Evolutionary conservation across 257 asterid genomes (phyloP).

Genomic region (Cinchona pubescens): DNA sequence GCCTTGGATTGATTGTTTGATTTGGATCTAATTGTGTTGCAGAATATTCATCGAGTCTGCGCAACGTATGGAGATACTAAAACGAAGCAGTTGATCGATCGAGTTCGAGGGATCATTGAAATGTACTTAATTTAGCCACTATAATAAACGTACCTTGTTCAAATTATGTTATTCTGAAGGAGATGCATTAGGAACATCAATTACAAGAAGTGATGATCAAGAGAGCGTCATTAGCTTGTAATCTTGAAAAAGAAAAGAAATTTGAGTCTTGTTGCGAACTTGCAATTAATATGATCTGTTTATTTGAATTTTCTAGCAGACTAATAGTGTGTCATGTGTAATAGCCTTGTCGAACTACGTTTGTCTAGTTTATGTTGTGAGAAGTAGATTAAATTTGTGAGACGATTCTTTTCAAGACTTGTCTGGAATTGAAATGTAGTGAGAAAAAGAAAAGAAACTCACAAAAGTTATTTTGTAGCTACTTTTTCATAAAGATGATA

Average conservation of each 20-base stretch:
- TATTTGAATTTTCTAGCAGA: neutral
- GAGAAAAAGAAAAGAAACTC: neutral
- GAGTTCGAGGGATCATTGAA: neutral
- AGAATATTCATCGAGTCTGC: constrained; percentile 50
- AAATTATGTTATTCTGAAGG: neutral
- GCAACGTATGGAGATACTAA: constrained; percentile 47
- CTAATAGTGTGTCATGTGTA: neutral
- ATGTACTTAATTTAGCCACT: neutral
- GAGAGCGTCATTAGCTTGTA: neutral
- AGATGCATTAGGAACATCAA: neutral
- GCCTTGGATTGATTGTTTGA: neutral
- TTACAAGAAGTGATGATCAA: neutral
- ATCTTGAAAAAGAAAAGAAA: neutral
- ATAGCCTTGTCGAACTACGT: neutral
- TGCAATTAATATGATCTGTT: neutral
- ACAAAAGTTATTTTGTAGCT: neutral
- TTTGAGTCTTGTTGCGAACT: neutral
- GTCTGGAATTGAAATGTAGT: neutral
- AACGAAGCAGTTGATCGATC: constrained; percentile 24
- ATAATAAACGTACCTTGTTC: neutral
- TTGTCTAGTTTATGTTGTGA: neutral
- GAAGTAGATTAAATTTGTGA: neutral
- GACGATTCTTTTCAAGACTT: neutral
- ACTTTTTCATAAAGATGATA: neutral
- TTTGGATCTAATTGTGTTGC: constrained; percentile 12